These are phyloP conservation scores for Mortierella sp. DNA, from an alignment of 371 early-diverging fungal genomes.

Conservation along the genomic window DNA sequence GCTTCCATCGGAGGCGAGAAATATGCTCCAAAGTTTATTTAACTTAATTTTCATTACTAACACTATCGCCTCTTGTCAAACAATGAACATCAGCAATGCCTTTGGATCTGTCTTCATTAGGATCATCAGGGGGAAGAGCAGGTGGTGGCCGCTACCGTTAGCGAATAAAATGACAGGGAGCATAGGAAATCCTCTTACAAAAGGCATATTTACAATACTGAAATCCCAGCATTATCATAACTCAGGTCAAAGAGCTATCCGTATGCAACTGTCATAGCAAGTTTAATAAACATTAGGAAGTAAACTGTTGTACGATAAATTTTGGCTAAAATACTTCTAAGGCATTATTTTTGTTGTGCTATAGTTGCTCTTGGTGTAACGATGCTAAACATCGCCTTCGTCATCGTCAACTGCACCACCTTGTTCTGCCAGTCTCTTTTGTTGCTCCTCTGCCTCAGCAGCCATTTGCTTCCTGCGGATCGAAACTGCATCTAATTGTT, in stretches of 20 bases:
- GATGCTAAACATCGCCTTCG: neutral
- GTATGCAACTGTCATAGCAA: neutral
- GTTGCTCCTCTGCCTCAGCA: conserved; percentile 42
- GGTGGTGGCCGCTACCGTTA: conserved; percentile 39
- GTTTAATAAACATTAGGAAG: conserved; percentile 1
- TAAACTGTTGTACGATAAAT: neutral
- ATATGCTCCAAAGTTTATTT: neutral
- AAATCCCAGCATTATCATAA: neutral
- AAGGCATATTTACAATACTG: neutral
- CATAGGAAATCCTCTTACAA: neutral
- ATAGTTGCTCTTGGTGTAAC: too few species aligned
- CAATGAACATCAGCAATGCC: conserved; percentile 24
- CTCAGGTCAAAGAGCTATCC: too few species aligned
- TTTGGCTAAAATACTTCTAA: neutral
- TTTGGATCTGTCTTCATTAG: conserved; percentile 31
- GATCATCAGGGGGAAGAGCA: conserved; percentile 35
- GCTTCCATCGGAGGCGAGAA: neutral
- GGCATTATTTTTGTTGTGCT: too few species aligned
- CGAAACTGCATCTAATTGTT: conserved; percentile 47
- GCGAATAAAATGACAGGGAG: neutral
- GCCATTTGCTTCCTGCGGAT: conserved; percentile 38
- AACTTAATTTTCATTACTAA: neutral
- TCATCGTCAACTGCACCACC: conserved; percentile 5
- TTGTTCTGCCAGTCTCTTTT: conserved; percentile 18
- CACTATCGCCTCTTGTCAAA: neutral